Conservation (phyloP, 1,139 yeast species). For the Pichia norvegensis region DNA sequence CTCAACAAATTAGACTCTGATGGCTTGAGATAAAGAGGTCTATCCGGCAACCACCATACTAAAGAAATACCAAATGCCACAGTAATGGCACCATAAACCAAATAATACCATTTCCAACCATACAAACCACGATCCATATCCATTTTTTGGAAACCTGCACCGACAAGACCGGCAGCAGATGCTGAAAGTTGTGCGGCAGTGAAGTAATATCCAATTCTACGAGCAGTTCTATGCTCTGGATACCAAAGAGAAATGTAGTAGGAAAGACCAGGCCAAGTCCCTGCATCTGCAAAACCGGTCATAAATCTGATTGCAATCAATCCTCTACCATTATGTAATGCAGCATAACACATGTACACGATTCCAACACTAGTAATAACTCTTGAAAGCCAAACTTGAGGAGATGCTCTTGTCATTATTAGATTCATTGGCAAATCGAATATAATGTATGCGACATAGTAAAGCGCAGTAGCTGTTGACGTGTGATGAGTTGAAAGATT, state of each 20-base stretch:
- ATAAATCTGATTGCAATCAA: slow-evolving; percentile 65
- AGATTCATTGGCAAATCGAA: slow-evolving; percentile 87
- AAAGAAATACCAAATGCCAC: slow-evolving; percentile 55
- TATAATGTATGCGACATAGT: slow-evolving; percentile 74
- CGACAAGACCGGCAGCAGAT: slow-evolving; percentile 75
- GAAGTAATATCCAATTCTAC: slow-evolving; percentile 79
- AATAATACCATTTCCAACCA: slow-evolving; percentile 88
- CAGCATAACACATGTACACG: slow-evolving; percentile 66
- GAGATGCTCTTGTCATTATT: slow-evolving; percentile 73
- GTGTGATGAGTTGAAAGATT: slow-evolving; percentile 47
- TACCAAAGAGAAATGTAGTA: slow-evolving; percentile 82
- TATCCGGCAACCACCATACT: slow-evolving; percentile 82
- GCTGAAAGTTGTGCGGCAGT: slow-evolving; percentile 89
- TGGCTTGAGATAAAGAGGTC: slow-evolving; percentile 33
- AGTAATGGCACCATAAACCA: slow-evolving; percentile 71
- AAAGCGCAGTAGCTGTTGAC: slow-evolving; percentile 72
- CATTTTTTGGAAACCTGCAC: slow-evolving; percentile 83
- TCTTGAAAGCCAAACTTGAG: slow-evolving; percentile 80
- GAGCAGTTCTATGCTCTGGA: slow-evolving; percentile 69
- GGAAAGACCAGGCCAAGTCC: slow-evolving; percentile 91
- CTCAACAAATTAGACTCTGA: slow-evolving; percentile 8
- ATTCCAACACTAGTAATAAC: slow-evolving; percentile 71
- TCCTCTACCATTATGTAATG: slow-evolving; percentile 47
- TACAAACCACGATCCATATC: slow-evolving; percentile 61
- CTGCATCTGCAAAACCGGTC: slow-evolving; percentile 79